Evolutionary conservation across 495 filamentous ascomycete genomes (phyloP).

Genomic region (Trichoderma parareesei): DNA sequence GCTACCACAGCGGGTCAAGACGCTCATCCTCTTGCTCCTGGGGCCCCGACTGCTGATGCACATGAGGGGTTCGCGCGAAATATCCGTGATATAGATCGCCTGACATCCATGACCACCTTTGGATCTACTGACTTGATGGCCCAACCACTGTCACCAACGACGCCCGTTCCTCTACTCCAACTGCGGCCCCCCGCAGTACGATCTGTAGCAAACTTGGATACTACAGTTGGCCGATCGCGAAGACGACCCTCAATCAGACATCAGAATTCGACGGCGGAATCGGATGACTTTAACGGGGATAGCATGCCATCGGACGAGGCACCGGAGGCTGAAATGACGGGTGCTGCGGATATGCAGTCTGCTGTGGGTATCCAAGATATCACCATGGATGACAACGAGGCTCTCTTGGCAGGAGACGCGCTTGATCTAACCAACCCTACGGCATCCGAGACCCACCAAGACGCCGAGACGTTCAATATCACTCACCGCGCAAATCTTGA

Average conservation of each 20-base stretch:
- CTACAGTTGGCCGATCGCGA: slow-evolving; percentile 34
- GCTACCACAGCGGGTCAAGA: slow-evolving; percentile 43
- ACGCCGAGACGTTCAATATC: slow-evolving; percentile 89
- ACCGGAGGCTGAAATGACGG: slow-evolving; percentile 55
- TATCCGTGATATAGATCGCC: slow-evolving; percentile 76
- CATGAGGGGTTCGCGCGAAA: slow-evolving; percentile 70
- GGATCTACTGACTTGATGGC: slow-evolving; percentile 65
- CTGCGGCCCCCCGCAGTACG: slow-evolving; percentile 43
- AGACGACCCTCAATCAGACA: slow-evolving; percentile 76
- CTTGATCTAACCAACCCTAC: slow-evolving; percentile 69
- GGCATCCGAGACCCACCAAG: slow-evolving; percentile 66
- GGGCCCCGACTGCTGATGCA: slow-evolving; percentile 65
- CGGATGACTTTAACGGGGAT: slow-evolving; percentile 78
- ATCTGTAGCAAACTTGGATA: slow-evolving; percentile 38
- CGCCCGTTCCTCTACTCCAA: slow-evolving; percentile 62
- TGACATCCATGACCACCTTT: slow-evolving; percentile 75
- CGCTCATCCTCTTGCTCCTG: slow-evolving; percentile 59
- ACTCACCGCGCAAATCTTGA: slow-evolving; percentile 84
- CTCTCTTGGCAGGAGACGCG: slow-evolving; percentile 66
- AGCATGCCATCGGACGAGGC: slow-evolving; percentile 63
- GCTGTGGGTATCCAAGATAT: slow-evolving; percentile 74
- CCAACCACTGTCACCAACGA: slow-evolving; percentile 90
- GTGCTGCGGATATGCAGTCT: slow-evolving; percentile 70
- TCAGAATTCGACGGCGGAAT: slow-evolving; percentile 77
- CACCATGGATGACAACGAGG: slow-evolving; percentile 63